phyloP scores from a whole-genome alignment of 2,329 filamentous ascomycete species.

The Teratosphaeria zuluensis region DNA sequence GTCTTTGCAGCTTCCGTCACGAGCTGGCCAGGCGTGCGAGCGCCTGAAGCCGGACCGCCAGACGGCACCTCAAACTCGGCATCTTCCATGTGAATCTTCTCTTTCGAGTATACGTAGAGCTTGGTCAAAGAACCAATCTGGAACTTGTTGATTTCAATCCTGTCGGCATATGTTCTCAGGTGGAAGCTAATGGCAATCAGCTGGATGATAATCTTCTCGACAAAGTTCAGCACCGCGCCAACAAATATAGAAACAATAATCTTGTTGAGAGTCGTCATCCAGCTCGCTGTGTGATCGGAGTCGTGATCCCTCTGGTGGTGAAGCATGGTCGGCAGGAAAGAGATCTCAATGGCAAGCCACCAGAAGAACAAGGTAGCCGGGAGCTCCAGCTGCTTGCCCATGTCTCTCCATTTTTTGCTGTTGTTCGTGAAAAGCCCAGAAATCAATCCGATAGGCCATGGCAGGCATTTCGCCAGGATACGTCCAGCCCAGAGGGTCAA shows the following conservation, averaged over 20 bases:
- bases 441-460: conserved; percentile 50
- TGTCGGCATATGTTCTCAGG: conserved; percentile 75
- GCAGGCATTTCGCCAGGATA: conserved; percentile 56
- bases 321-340: conserved; percentile 74
- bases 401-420: conserved; percentile 84
- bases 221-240: conserved; percentile 66
- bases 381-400: conserved; percentile 76
- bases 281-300: conserved; percentile 42
- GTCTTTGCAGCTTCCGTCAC: conserved; percentile 62
- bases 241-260: conserved; percentile 80
- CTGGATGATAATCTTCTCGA: conserved; percentile 89
- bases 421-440: conserved; percentile 76
- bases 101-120: conserved; percentile 55
- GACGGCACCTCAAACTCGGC: conserved; percentile 60
- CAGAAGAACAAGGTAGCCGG: conserved; percentile 83
- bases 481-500: conserved; percentile 71
- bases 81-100: conserved; percentile 59
- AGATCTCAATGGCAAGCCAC: conserved; percentile 78
- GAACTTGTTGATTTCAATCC: conserved; percentile 88
- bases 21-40: conserved; percentile 63
- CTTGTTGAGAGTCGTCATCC: conserved; percentile 75
- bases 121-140: conserved; percentile 63
- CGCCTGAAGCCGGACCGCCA: conserved; percentile 42
- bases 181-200: conserved; percentile 93
- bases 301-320: conserved; percentile 50